Conservation (phyloP, 2,329 filamentous ascomycete species). For the Aspergillus floridensis region DNA sequence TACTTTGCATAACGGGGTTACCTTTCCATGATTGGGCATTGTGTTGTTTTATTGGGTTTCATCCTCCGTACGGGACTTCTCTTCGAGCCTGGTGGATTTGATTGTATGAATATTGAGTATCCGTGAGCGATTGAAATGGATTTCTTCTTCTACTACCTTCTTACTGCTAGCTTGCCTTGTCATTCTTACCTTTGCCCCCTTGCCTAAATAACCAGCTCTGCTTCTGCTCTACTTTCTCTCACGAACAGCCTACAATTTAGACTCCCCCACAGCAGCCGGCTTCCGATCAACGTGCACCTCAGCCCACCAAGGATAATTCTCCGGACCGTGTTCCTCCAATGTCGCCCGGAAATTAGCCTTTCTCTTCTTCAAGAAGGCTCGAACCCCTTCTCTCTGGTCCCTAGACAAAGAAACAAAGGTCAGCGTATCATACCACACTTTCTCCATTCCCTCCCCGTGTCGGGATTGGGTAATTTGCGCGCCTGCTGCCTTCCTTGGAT, state of each 20-base stretch:
- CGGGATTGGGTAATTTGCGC: no score
- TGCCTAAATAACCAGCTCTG: not conserved
- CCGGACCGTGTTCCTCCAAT: constrained; percentile 59
- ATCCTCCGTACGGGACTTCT: not conserved
- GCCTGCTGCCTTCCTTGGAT: no score
- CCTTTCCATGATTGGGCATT: not conserved
- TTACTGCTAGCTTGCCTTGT: not conserved
- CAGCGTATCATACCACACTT: not conserved
- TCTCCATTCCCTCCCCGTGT: not conserved
- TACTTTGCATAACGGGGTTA: constrained; percentile 1
- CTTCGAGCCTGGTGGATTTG: constrained; percentile 1
- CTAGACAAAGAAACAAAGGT: constrained; percentile 31
- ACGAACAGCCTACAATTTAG: constrained; percentile 23
- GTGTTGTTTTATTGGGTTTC: not conserved
- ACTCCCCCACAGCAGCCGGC: constrained; percentile 20
- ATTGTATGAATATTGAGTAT: constrained; percentile 12
- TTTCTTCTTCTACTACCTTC: not conserved
- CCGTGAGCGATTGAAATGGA: constrained; percentile 14
- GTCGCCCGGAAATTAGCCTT: constrained; percentile 60
- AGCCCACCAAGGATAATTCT: constrained; percentile 67
- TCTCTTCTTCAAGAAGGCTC: constrained; percentile 69
- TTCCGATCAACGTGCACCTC: constrained; percentile 47
- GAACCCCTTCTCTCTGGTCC: constrained; percentile 66
- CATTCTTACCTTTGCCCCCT: no score
- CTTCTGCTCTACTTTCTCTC: not conserved